Base-by-base conservation (phyloP, 176 grass and related monocot species). In the Microstegium vimineum region DNA sequence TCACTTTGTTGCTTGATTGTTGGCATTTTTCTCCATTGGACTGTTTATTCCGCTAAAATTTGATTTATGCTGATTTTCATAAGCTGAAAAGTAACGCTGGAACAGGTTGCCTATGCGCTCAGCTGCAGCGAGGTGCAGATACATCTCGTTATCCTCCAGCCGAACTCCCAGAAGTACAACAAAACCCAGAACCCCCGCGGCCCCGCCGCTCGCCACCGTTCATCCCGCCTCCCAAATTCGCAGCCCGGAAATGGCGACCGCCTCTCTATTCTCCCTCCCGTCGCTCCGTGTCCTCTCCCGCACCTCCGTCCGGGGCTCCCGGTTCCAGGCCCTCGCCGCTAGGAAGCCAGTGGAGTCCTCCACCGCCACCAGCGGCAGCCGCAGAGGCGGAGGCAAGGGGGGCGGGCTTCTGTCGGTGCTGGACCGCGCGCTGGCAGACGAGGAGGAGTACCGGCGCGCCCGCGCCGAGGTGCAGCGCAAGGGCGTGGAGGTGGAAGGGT, bases 371-470 rank as follows among this genome's bases (percentile, higher is more conserved):
- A 76, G 15, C 10, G 28, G 45, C 16, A 46, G 28, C 23, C 62
- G 78, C 63, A 28, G 84, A 59, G 57, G 80, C 10, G 28, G 74
- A 2, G 41, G 52, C 11, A 66, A 57, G 14, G 82, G 52, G 35
- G 57, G 67, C 26, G 87, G 90, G 14, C 64, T 93, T 38, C 84
- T 98, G 22, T 93, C 93, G 37, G 83, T 95, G 76, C 71, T 98
- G 34, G 92, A 95, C 90, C 85, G 87, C 83, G 89, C 89, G 33
- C 72, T 95, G 85, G 88, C 81, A 8, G 90, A 93, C 75, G 95
- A 98, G 72, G 95, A 98, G 83, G 93, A 91, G 88, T 98, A 98
- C 83, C 93, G 96, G 65, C 88, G 88, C 38, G 96, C 92, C 56
- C 88, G 96, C 11, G 86, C 90, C 34, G 90, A 93, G 90, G 93